Evolutionary conservation across 441 rosid species (phyloP), one percentile per base, ranked within the genome.

Genomic region (Euphorbia celastroides): DNA sequence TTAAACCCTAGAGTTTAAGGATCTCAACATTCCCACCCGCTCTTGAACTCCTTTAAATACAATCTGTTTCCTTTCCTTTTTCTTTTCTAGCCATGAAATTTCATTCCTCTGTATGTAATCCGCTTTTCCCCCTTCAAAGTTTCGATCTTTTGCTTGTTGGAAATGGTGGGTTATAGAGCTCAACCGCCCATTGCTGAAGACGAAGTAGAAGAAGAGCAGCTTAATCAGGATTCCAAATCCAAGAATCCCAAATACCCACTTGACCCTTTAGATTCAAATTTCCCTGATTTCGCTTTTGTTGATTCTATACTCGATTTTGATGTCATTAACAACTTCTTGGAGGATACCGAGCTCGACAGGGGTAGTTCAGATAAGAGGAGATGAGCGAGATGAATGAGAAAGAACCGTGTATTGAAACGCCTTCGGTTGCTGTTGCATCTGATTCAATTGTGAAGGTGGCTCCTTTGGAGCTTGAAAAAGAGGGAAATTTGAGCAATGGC

Each of bases 221-320:
- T n/a, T n/a, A 56, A 68, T 70, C 83, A 72, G 74, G 75, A 68
- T 69, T 56, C 84, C 14, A 74, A 82, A 71, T 68, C 71, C 44
- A 75, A 64, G 57, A 57, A 17, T 62, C 67, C 66, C 42, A 68
- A 67, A 62, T 77, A 78, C 51, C 57, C 77, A 38, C 48, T 78
- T 67, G 76, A 81, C 52, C 66, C 66, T 61, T 65, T 79, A 57
- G 81, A 84, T 32, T 22, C 76, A 36, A 51, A 57, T 19, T 27
- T 27, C 71, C 27, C 32, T 60, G 81, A 80, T 66, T 63, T 76
- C 2, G 56, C 74, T 14, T 74, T 79, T 25, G 79, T 75, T 7
- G 93, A 89, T 77, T 75, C 88, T 0, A 81, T 82, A 70, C 79
- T 84, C 13, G 90, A 89, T 75, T 89, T 89, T 55, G 93, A 87